Evolutionary conservation across 2,329 filamentous ascomycete genomes (phyloP), one percentile per base, ranked within the genome.

Genomic region (Sodiomyces alkalinus): DNA sequence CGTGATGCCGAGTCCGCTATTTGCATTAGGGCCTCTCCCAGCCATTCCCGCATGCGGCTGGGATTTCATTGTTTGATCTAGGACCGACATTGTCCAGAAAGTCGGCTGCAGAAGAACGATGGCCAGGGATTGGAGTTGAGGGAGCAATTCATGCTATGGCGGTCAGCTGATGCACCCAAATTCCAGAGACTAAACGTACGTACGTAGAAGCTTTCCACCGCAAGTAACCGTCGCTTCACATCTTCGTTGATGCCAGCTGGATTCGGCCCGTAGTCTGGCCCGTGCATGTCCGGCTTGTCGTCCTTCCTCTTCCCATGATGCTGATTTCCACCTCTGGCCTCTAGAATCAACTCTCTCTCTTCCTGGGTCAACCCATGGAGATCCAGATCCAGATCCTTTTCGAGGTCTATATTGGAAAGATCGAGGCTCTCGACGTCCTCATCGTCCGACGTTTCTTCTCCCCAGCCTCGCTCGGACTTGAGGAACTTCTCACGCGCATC

Each of bases 71-170:
- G 74, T 56, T 42, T 76, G 71, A 9, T 73, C 75, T 32, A 90
- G 66, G n/a, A 82, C 77, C 17, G 82, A 90, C 26, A 94, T 83
- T 45, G 92, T 92, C 20, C 77, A 68, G 34, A 96, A 57, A 22
- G 96, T 77, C 10, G 85, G 80, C 49, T 90, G 92, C 39, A 96
- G 67, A 21, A 96, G 64, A 4, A 96, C 86, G 41, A 96, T 92
- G 4, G 93, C 79, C 10, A 96, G 59, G 1, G 87, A 96, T 48
- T 96, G 90, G 11, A 98, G 57, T 49, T 92, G 76, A 2, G 87
- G 82, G 28, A 98, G 58, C 1, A 80, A 72, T 36, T 78, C 64
- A 44, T 68, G 65, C 80, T 92, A 41, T 15, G 14, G n/a, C n/a
- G n/a, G n/a, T n/a, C n/a, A n/a, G n/a, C n/a, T n/a, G n/a, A n/a